phyloP scores from a whole-genome alignment of 768 basidiomycete species.

The Boletus fagicola region DNA sequence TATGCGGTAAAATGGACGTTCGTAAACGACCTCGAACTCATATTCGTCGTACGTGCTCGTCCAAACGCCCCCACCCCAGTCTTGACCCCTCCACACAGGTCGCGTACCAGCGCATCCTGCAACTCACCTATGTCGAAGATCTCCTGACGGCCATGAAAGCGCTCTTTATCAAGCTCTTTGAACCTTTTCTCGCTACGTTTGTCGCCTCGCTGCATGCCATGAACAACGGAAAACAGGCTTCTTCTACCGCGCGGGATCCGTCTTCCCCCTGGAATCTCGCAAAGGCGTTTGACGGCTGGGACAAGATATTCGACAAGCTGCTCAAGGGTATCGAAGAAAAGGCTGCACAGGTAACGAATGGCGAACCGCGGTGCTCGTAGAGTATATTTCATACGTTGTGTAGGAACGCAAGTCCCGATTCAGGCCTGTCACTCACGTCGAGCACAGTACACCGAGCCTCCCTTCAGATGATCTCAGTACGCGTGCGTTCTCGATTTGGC shows the following conservation, averaged over 20 bases:
- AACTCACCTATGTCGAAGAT: slow-evolving; percentile 90
- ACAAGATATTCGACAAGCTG: slow-evolving; percentile 72
- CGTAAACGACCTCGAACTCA: slow-evolving; percentile 93
- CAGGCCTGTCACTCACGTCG: slow-evolving; percentile 37
- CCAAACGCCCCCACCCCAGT: no score
- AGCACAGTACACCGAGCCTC: slow-evolving; percentile 39
- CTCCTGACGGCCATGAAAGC: slow-evolving; percentile 77
- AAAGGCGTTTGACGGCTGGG: slow-evolving; percentile 77
- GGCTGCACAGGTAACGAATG: slow-evolving; percentile 57
- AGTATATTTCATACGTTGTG: neutral
- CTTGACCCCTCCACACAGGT: slow-evolving; percentile 50
- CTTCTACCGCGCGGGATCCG: slow-evolving; percentile 35
- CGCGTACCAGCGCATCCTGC: slow-evolving; percentile 94
- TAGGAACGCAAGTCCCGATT: slow-evolving; percentile 75
- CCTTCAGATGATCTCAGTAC: slow-evolving; percentile 61
- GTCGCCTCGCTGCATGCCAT: slow-evolving; percentile 77
- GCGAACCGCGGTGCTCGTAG: neutral
- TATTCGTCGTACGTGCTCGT: slow-evolving; percentile 88
- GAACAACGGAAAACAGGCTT: slow-evolving; percentile 40
- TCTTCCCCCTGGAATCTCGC: slow-evolving; percentile 63
- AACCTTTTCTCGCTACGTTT: slow-evolving; percentile 79
- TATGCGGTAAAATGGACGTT: no score
- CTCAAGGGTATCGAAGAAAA: slow-evolving; percentile 73
- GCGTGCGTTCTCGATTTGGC: slow-evolving; percentile 36
- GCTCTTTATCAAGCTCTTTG: slow-evolving; percentile 84